Base-by-base conservation (phyloP, 768 basidiomycete genomes). In the Neoboletus brunneissimus region DNA sequence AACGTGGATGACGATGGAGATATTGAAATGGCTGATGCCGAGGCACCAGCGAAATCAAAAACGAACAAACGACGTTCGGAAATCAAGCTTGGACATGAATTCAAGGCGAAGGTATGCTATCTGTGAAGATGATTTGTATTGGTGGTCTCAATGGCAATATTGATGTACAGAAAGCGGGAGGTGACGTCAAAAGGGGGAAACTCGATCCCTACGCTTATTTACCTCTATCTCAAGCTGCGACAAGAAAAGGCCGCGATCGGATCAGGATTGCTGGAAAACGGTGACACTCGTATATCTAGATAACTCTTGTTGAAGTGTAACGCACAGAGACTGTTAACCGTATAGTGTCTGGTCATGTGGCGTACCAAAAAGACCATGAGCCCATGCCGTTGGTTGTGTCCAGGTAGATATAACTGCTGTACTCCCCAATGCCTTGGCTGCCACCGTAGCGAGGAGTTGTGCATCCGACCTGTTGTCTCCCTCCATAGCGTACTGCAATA, bases 161-260 rank as follows among this genome's bases (percentile, higher is more conserved):
- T 27, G 42, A 18, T 50, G 41, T 59, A 51, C 72, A 98, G 96
- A 91, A 86, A 76, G 97, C 95, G 23, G 91, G 91, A 32, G 97
- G 97, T 9, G 97, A 98, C 69, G 78, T 97, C 70, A 95, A 93
- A 73, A 90, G 84, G 69, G 82, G 84, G 41, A 88, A 88, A 16
- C 72, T 92, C 51, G 94, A 97, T 68, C 97, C 97, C 5, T 98
- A 93, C 69, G 93, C 92, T 18, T 99, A 98, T 71, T 70, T 99
- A 34, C 77, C 92, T 8, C 76, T 99, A 51, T 82, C 85, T 22
- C 88, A 94, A 69, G 91, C 91, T 47, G 84, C 89, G 38, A 92
- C 89, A 74, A 77, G 77, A 57, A 76, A 75, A 18, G 81, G 79
- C 18, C 73, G 74, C 10, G 69, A 73, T 40, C 71, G 72, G 44